These are phyloP conservation scores for Antarctomyces pellizariae DNA, from an alignment of 495 filamentous ascomycete genomes.

Conservation along the genomic window DNA sequence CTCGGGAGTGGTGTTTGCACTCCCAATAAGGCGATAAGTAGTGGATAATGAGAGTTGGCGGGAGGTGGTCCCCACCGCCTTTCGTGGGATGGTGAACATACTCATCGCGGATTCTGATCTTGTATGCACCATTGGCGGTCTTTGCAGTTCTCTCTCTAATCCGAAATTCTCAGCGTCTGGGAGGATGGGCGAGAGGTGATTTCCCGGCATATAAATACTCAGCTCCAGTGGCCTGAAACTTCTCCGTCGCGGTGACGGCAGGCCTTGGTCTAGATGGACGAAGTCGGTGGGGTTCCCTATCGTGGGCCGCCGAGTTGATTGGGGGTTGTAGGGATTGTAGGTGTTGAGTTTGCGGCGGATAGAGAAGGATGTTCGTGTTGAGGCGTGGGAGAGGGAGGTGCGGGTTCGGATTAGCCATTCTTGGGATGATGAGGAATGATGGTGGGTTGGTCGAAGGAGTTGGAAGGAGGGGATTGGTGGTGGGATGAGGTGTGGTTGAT, in stretches of 20 bases:
- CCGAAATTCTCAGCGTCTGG: constrained; percentile 29
- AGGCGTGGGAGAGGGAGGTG: constrained; percentile 22
- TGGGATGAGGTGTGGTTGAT: constrained; percentile 11
- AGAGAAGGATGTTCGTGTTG: constrained; percentile 27
- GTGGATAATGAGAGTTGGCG: constrained; percentile 1
- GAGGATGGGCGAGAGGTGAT: constrained; percentile 39
- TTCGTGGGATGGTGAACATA: constrained; percentile 24
- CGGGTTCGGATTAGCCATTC: constrained; percentile 20
- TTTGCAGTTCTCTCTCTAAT: constrained; percentile 19
- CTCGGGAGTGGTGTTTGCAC: too few species aligned
- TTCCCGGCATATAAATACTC: constrained; percentile 42
- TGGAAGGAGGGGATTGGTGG: constrained; percentile 1
- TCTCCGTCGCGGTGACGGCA: constrained; percentile 13
- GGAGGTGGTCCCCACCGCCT: too few species aligned
- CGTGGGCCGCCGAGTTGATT: constrained; percentile 18
- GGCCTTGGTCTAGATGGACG: constrained; percentile 20
- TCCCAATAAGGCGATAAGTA: not conserved
- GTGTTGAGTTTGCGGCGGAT: constrained; percentile 18
- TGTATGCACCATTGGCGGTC: constrained; percentile 27
- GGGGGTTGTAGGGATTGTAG: constrained; percentile 11
- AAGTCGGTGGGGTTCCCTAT: constrained; percentile 32
- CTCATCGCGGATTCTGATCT: constrained; percentile 25
- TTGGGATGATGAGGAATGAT: constrained; percentile 4
- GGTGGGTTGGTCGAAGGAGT: constrained; percentile 8
- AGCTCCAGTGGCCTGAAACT: constrained; percentile 51